phyloP scores from a whole-genome alignment of 495 filamentous ascomycete genomes.

The Xylaria cubensis region DNA sequence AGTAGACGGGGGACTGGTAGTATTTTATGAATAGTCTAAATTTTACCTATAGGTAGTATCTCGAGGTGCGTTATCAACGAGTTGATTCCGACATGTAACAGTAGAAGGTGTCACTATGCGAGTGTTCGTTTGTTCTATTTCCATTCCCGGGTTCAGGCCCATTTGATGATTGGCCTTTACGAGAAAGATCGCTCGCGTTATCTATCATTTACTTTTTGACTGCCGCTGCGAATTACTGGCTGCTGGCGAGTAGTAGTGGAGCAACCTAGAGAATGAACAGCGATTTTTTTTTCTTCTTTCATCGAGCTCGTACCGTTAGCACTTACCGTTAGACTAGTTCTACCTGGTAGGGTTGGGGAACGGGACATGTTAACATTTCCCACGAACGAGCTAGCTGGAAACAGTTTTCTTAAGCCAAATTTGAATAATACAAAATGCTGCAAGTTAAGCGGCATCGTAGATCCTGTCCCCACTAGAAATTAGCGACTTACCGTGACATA shows the following conservation, averaged over 20 bases:
- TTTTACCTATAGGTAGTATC: conserved; percentile 4
- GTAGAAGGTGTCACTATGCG: background rate
- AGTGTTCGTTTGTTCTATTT: background rate
- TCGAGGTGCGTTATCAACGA: conserved; percentile 7
- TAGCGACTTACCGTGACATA: background rate
- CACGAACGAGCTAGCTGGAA: conserved; percentile 3
- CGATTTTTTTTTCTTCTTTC: background rate
- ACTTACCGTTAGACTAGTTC: background rate
- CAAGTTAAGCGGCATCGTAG: background rate
- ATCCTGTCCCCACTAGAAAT: conserved; percentile 9
- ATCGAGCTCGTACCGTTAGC: background rate
- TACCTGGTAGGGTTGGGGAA: background rate
- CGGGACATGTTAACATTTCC: conserved; percentile 7
- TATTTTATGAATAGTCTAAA: conserved; percentile 2
- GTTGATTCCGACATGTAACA: conserved; percentile 14
- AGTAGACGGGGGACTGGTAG: background rate
- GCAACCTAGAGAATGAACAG: background rate
- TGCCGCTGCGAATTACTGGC: background rate
- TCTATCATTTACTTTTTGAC: background rate
- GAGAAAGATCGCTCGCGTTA: background rate
- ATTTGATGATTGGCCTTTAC: background rate
- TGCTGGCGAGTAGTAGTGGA: background rate
- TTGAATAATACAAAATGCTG: background rate
- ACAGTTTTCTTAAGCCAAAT: background rate
- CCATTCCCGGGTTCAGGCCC: background rate